Evolutionary conservation across 2,329 filamentous ascomycete species (phyloP).

Genomic region (Trichoderma brevicompactum): DNA sequence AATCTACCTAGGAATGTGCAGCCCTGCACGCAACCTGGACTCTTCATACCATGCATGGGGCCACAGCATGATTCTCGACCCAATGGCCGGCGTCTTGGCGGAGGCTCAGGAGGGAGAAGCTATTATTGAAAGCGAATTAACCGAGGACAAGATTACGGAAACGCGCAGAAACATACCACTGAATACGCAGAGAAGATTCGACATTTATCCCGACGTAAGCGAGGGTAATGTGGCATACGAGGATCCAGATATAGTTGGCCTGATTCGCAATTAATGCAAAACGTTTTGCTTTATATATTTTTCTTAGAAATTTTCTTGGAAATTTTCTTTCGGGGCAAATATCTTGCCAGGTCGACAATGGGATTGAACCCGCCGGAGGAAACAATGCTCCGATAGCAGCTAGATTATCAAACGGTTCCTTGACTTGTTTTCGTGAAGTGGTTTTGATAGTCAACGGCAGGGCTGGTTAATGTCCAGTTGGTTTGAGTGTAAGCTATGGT

Average conservation of each 20-base stretch:
- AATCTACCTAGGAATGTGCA: slow-evolving; percentile 89
- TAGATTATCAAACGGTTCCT: no score
- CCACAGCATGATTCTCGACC: slow-evolving; percentile 86
- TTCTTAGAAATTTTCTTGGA: neutral
- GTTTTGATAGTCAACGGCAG: no score
- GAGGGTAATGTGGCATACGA: slow-evolving; percentile 46
- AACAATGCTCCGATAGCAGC: no score
- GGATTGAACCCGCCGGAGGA: no score
- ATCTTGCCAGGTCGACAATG: no score
- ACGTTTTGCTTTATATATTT: no score
- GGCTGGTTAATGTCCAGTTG: no score
- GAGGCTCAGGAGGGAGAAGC: slow-evolving; percentile 79
- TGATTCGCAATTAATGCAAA: neutral
- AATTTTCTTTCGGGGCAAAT: neutral
- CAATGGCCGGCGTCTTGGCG: slow-evolving; percentile 77
- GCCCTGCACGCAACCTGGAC: slow-evolving; percentile 77
- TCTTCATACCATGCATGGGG: slow-evolving; percentile 89
- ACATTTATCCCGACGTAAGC: slow-evolving; percentile 92
- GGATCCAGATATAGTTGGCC: neutral
- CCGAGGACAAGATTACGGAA: slow-evolving; percentile 69
- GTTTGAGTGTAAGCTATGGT: no score
- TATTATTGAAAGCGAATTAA: slow-evolving; percentile 74
- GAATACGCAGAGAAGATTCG: slow-evolving; percentile 82
- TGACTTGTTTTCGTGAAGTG: no score
- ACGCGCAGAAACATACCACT: slow-evolving; percentile 84